A percentile compares a stretch with the other conserved stretches of the same genome.
Conservation (phyloP, 202 grass and related monocot genomes). For the Schoenoplectus tabernaemontani region DNA sequence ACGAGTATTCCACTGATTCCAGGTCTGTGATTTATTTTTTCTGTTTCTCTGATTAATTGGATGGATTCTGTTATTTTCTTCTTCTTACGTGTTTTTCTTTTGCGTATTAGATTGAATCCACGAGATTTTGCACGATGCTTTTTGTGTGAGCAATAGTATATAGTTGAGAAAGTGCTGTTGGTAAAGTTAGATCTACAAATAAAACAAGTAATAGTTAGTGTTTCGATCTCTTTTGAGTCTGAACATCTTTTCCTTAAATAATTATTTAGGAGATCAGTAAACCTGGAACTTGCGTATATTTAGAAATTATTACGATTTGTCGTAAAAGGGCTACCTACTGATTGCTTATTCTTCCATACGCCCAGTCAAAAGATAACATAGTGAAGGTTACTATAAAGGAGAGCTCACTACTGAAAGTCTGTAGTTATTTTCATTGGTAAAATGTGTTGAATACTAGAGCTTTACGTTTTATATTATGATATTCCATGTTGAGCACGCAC, state of each 20-base stretch:
- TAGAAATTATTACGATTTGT: neutral
- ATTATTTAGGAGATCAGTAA: neutral
- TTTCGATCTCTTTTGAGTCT: neutral
- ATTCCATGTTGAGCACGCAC: neutral
- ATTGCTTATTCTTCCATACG: neutral
- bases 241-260: too few relatives aligned
- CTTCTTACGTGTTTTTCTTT: neutral
- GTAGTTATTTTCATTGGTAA: neutral
- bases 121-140: neutral
- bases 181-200: slow-evolving; percentile 1
- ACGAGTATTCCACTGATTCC: slow-evolving; percentile 63
- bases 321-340: neutral
- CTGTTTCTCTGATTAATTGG: neutral
- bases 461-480: neutral
- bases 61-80: neutral
- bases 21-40: slow-evolving; percentile 29
- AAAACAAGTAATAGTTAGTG: neutral
- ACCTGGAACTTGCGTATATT: neutral
- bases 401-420: neutral
- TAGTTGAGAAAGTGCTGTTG: neutral
- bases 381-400: too few relatives aligned
- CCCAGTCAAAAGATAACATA: neutral
- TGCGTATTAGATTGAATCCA: neutral
- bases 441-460: neutral
- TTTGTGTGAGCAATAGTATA: neutral